Evolutionary conservation across 257 asterid species (phyloP).

Genomic region (Knoxia roxburghii): DNA sequence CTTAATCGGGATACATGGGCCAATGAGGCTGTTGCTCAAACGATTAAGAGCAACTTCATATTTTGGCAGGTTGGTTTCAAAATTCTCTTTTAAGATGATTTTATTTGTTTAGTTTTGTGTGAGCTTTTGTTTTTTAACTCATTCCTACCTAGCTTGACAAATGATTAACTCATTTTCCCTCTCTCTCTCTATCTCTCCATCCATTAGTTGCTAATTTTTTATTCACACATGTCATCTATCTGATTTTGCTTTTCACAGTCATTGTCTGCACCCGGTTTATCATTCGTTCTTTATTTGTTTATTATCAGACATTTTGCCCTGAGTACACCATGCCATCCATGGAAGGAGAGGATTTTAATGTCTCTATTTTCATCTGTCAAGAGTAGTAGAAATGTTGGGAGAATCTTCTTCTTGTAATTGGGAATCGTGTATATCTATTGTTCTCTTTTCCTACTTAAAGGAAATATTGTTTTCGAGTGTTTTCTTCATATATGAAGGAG

Average conservation of each 20-base stretch:
- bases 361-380: neutral
- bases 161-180: neutral
- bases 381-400: neutral
- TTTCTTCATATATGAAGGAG: neutral
- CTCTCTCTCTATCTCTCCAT: neutral
- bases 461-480: neutral
- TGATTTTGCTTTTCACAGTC: neutral
- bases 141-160: no score
- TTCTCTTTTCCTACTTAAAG: neutral
- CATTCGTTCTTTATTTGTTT: neutral
- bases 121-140: neutral
- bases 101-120: neutral
- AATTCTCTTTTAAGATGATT: slow-evolving; percentile 12
- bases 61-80: slow-evolving; percentile 86
- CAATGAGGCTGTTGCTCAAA: slow-evolving; percentile 94
- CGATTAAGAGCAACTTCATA: slow-evolving; percentile 81
- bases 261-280: neutral
- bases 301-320: neutral
- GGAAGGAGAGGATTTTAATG: neutral
- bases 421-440: neutral
- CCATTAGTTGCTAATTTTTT: no score
- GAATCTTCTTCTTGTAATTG: neutral
- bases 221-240: no score
- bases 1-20: slow-evolving; percentile 99
- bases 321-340: neutral